Conservation (phyloP, 2,329 filamentous ascomycete genomes). For the Drechslera avenae region DNA sequence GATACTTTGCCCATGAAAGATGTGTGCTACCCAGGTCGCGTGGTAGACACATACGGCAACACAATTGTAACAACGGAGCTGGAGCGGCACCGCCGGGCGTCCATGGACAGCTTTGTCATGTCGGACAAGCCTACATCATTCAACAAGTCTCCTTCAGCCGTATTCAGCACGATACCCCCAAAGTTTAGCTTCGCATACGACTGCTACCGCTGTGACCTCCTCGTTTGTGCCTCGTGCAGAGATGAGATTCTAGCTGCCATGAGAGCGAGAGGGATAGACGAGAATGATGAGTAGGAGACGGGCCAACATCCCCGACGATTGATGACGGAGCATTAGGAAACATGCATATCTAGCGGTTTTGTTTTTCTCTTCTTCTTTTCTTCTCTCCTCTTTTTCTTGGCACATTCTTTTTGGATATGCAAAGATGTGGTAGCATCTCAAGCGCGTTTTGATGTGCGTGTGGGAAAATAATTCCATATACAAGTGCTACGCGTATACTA, state of each 20-base stretch:
- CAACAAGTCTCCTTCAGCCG: not conserved
- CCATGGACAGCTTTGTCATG: conserved; percentile 1
- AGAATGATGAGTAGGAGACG: not conserved
- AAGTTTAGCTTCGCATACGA: conserved; percentile 35
- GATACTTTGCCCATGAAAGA: conserved; percentile 16
- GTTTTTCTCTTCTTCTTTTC: not conserved
- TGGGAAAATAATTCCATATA: no score
- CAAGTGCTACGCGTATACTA: no score
- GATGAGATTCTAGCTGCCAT: conserved; percentile 7
- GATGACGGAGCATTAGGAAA: not conserved
- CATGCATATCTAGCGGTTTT: not conserved
- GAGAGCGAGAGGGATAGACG: not conserved
- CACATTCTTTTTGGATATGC: no score
- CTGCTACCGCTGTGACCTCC: conserved; percentile 26
- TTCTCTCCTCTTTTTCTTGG: no score
- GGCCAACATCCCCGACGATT: no score
- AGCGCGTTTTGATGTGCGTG: no score
- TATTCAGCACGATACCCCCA: not conserved
- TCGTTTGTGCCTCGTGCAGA: conserved; percentile 34
- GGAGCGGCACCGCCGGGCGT: conserved; percentile 9
- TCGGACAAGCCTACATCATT: not conserved
- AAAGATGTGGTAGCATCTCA: no score
- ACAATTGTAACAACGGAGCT: conserved; percentile 14
- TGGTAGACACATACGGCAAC: conserved; percentile 30
- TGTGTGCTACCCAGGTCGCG: conserved; percentile 1